Evolutionary conservation across 495 filamentous ascomycete genomes (phyloP), one percentile per base, ranked within the genome.

Genomic region (Aspergillus heteromorphus): DNA sequence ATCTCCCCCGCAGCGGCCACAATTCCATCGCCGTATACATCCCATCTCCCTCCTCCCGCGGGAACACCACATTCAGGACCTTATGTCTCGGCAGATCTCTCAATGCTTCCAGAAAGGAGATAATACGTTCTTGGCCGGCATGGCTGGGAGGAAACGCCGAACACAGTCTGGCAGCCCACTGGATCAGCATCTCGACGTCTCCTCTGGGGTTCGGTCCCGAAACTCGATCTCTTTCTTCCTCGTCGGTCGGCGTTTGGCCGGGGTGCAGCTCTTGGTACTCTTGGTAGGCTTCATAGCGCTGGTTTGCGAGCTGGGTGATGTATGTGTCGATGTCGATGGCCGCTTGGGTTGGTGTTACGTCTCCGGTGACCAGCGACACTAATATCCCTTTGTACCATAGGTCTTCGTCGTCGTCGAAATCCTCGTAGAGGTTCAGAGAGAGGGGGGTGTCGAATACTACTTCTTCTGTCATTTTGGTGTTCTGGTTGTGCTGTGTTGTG

Each of bases 341-440:
- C 4, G 31, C 49, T 27, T 51, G 1, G 16, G 31, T 16, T 21
- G 49, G 49, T 1, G 8, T n/a, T 10, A 5, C 9, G 2, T 51
- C 49, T n/a, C 30, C 49, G 10, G 6, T 40, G 49, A 51, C 30
- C 14, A 51, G 38, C 7, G 29, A 20, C 30, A 40, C 11, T 8
- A 51, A 14, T n/a, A 11, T 36, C 3, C 13, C 20, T 27, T 51
- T 51, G 49, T 51, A 51, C 8, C 16, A 36, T 8, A 40, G 27
- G 49, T 51, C 49, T 38, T 51, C 49, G 8, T 40, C 49, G 49
- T 51, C 30, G 29, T 48, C 45, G 10, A 11, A 48, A 9, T 48
- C 19, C 20, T 25, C 6, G 43, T 13, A 48, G 25, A 48, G 20
- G 43, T 48, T 42, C 2, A 42, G 16, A 4, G 5, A 5, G 5